phyloP scores from a whole-genome alignment of 768 basidiomycete genomes.

The Hygrophorus pudorinus region DNA sequence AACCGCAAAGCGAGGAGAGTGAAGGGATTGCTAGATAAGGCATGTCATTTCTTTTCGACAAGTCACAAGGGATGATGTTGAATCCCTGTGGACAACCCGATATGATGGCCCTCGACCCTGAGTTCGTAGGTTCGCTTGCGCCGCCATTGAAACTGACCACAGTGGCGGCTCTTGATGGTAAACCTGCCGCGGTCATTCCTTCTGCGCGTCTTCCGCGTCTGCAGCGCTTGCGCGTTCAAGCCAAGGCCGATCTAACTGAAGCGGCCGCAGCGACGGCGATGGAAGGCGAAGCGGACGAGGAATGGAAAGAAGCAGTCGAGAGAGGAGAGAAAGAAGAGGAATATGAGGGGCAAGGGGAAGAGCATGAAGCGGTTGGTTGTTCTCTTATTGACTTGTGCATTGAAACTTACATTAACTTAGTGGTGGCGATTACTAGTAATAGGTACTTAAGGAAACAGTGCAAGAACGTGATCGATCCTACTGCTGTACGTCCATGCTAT shows the following conservation, averaged over 20 bases:
- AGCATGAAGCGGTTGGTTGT: slow-evolving; percentile 59
- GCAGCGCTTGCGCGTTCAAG: slow-evolving; percentile 63
- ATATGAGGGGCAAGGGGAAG: slow-evolving; percentile 76
- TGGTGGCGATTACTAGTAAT: not conserved
- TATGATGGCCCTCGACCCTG: slow-evolving; percentile 78
- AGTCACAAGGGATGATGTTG: slow-evolving; percentile 1
- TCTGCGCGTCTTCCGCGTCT: slow-evolving; percentile 71
- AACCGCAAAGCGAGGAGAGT: slow-evolving; percentile 71
- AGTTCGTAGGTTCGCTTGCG: no score
- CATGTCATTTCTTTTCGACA: no score
- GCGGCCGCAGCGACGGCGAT: no score
- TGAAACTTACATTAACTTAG: not conserved
- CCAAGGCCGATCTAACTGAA: slow-evolving; percentile 65
- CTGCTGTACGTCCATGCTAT: slow-evolving; percentile 48
- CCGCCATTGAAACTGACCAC: slow-evolving; percentile 56
- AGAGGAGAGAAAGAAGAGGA: slow-evolving; percentile 63
- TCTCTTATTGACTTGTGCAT: not conserved
- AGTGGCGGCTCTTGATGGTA: slow-evolving; percentile 26
- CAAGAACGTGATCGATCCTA: slow-evolving; percentile 90
- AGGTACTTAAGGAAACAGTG: slow-evolving; percentile 81
- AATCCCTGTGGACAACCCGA: slow-evolving; percentile 73
- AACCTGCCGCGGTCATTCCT: no score
- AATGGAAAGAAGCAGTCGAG: slow-evolving; percentile 24
- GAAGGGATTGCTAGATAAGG: slow-evolving; percentile 83
- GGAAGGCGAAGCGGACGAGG: slow-evolving; percentile 30